Conservation (phyloP, 192 early-diverging fungal genomes). For the Coemansia sp. region DNA sequence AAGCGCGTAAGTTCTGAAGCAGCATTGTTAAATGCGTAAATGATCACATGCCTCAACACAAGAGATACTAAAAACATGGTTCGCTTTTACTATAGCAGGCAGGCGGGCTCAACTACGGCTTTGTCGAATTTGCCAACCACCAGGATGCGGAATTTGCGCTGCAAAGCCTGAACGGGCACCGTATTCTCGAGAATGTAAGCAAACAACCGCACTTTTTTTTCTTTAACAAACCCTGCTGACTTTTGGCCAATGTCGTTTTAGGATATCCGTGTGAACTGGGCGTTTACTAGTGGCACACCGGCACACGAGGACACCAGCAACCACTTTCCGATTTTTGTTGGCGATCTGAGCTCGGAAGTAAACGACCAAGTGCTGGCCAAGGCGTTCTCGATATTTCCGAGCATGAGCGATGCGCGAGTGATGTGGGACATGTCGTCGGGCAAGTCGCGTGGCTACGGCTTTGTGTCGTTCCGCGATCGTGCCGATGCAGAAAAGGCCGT, state of each 20-base stretch:
- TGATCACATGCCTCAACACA: too few species aligned
- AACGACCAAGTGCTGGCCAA: conserved; percentile 76
- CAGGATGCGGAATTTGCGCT: conserved; percentile 70
- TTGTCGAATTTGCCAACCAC: conserved; percentile 79
- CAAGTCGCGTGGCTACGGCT: conserved; percentile 89
- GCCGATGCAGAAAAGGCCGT: conserved; percentile 85
- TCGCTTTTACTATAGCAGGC: conserved; percentile 52
- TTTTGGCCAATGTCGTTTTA: conserved; percentile 7
- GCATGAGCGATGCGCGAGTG: conserved; percentile 77
- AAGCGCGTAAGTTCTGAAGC: conserved; percentile 55
- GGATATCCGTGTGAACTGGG: conserved; percentile 56
- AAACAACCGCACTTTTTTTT: background rate
- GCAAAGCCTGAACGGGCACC: conserved; percentile 65
- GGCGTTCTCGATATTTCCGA: conserved; percentile 60
- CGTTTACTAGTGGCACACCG: conserved; percentile 45
- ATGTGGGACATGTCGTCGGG: conserved; percentile 90
- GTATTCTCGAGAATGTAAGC: conserved; percentile 33
- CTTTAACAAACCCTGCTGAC: conserved; percentile 1
- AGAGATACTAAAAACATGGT: background rate
- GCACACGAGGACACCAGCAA: conserved; percentile 66
- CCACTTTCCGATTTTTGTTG: conserved; percentile 91
- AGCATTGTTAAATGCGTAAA: too few species aligned
- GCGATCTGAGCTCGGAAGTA: conserved; percentile 88
- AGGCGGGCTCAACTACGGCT: conserved; percentile 82
- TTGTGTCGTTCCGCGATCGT: conserved; percentile 86